Conservation (phyloP, 352 stramenopile species). For the Elongisporangium anandrum region DNA sequence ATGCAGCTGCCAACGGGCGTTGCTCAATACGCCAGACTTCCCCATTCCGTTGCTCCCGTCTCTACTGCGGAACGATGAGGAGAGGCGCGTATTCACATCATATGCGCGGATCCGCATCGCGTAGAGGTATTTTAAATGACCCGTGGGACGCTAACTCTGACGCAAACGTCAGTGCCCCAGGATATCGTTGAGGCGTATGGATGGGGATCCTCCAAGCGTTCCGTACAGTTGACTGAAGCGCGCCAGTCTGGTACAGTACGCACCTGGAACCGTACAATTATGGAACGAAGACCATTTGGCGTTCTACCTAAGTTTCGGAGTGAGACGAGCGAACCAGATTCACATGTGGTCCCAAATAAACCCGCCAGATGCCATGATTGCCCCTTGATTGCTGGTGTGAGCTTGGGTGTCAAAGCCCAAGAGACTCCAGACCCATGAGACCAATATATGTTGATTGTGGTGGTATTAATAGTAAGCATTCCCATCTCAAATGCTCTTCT, state of each 20-base stretch:
- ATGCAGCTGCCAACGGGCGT: neutral
- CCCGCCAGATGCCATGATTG: neutral
- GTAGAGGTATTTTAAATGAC: neutral
- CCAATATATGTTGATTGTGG: no score
- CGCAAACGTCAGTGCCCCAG: neutral
- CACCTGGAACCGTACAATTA: neutral
- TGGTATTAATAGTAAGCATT: neutral
- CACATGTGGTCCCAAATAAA: neutral
- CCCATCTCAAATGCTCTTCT: neutral
- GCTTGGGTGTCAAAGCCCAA: neutral
- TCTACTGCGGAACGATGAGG: neutral
- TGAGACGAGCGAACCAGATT: neutral
- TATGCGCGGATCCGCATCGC: neutral
- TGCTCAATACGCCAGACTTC: neutral
- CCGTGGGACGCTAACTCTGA: neutral
- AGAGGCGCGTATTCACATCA: neutral
- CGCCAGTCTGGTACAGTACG: no score
- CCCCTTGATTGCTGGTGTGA: neutral
- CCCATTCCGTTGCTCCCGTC: no score
- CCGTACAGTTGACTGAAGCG: neutral
- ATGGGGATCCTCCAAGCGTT: neutral
- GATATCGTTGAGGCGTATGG: neutral
- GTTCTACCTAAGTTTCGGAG: neutral
- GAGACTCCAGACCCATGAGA: neutral
- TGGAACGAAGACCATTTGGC: neutral